Conservation (phyloP, 163 green algal species). For the Trebouxiophyceae sp. region DNA sequence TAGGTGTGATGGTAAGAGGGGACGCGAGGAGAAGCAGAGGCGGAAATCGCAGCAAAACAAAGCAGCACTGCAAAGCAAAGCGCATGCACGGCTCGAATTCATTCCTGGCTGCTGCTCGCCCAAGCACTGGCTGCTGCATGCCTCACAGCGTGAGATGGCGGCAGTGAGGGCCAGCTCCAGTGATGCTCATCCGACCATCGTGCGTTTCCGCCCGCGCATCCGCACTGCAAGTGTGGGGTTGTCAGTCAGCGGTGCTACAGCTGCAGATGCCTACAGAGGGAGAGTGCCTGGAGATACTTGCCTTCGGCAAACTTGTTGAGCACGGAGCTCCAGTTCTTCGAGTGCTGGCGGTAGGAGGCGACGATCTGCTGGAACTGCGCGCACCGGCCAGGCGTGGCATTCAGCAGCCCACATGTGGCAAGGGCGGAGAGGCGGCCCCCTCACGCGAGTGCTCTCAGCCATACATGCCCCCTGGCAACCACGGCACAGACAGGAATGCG, state of each 20-base stretch:
- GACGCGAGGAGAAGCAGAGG: too few relatives aligned
- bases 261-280: not conserved
- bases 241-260: not conserved
- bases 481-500: not conserved
- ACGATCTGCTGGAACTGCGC: conserved; percentile 67
- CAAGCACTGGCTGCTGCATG: too few relatives aligned
- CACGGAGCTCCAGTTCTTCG: conserved; percentile 56
- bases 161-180: too few relatives aligned
- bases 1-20: too few relatives aligned
- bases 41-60: too few relatives aligned
- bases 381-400: not conserved
- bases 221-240: conserved; percentile 41
- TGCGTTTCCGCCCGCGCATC: conserved; percentile 66
- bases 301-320: conserved; percentile 79
- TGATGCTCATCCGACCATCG: conserved; percentile 68
- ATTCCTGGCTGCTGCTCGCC: too few relatives aligned
- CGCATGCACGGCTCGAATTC: too few relatives aligned
- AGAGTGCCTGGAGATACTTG: conserved; percentile 4
- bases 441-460: not conserved
- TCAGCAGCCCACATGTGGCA: not conserved
- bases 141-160: too few relatives aligned
- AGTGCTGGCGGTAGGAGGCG: conserved; percentile 58
- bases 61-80: too few relatives aligned
- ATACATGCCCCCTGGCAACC: not conserved
- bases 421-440: not conserved